phyloP scores from a whole-genome alignment of 768 basidiomycete genomes.

The Tulasnella sp. region DNA sequence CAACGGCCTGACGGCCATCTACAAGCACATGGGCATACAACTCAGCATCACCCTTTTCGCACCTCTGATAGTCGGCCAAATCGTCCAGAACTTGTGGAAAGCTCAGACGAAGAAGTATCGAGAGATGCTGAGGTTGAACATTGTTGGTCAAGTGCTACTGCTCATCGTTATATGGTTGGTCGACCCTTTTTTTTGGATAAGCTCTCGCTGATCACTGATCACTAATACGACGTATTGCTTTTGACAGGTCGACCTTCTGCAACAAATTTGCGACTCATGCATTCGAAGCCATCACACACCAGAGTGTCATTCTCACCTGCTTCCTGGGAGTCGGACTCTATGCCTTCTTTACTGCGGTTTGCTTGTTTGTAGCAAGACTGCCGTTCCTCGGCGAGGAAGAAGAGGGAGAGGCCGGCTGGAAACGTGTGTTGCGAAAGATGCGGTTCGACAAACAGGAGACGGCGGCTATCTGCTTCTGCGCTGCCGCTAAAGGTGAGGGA shows the following conservation, averaged over 20 bases:
- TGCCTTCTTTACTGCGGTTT: constrained; percentile 24
- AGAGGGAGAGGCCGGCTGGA: constrained; percentile 10
- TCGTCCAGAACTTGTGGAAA: constrained; percentile 27
- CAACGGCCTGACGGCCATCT: constrained; percentile 27
- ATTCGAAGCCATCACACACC: constrained; percentile 25
- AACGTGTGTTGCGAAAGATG: neutral
- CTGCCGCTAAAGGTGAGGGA: constrained; percentile 27
- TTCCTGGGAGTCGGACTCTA: constrained; percentile 27
- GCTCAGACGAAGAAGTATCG: constrained; percentile 24
- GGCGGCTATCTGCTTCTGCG: constrained; percentile 30
- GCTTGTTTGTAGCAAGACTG: constrained; percentile 25
- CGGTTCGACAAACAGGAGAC: constrained; percentile 28
- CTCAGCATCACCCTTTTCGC: constrained; percentile 27
- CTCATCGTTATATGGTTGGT: constrained; percentile 25
- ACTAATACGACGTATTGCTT: neutral
- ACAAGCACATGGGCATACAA: constrained; percentile 26
- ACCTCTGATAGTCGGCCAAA: constrained; percentile 28
- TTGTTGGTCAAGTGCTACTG: constrained; percentile 26
- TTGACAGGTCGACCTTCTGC: constrained; percentile 27
- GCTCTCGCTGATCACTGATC: neutral
- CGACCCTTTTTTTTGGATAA: neutral
- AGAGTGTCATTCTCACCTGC: constrained; percentile 26
- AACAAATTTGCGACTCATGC: constrained; percentile 26
- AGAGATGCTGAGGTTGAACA: constrained; percentile 23
- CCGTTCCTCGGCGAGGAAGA: constrained; percentile 23